These are phyloP conservation scores for Udeniomyces megalosporus DNA, from an alignment of 768 basidiomycete species.

Conservation along the genomic window DNA sequence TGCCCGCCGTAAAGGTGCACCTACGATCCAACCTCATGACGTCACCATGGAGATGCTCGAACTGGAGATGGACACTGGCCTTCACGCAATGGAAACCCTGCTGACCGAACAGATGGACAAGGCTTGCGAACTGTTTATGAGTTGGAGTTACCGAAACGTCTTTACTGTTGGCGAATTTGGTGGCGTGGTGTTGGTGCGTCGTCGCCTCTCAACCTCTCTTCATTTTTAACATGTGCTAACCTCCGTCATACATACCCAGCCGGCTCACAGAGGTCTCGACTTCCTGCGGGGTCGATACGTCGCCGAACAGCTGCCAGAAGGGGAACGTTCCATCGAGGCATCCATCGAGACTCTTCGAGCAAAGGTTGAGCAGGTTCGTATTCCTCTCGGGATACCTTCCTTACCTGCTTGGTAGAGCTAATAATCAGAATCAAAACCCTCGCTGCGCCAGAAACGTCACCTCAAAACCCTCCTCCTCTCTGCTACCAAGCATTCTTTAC, in stretches of 20 bases:
- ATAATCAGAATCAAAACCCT: too few relatives aligned
- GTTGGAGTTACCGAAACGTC: constrained; percentile 11
- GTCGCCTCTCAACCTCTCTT: not conserved
- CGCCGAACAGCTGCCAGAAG: constrained; percentile 2
- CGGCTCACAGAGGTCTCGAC: constrained; percentile 9
- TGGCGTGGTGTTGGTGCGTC: constrained; percentile 8
- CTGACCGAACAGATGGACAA: constrained; percentile 11
- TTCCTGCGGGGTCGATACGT: constrained; percentile 9
- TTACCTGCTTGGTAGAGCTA: not conserved
- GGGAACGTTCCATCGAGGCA: constrained; percentile 2
- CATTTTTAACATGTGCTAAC: not conserved
- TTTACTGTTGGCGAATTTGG: constrained; percentile 13
- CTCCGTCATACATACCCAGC: not conserved
- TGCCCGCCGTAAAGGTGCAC: not conserved
- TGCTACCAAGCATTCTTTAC: not conserved
- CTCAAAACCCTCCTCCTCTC: not conserved
- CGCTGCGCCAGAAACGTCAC: not conserved
- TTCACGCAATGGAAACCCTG: constrained; percentile 11
- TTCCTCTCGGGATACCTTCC: not conserved
- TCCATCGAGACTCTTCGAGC: constrained; percentile 5
- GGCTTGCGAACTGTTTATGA: constrained; percentile 6
- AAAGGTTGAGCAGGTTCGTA: constrained; percentile 13
- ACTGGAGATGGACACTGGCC: constrained; percentile 6
- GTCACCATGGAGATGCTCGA: constrained; percentile 3
- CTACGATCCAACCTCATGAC: not conserved